Evolutionary conservation across 257 asterid species (phyloP), one percentile per base, ranked within the genome.

Genomic region (Jasminum sambac): DNA sequence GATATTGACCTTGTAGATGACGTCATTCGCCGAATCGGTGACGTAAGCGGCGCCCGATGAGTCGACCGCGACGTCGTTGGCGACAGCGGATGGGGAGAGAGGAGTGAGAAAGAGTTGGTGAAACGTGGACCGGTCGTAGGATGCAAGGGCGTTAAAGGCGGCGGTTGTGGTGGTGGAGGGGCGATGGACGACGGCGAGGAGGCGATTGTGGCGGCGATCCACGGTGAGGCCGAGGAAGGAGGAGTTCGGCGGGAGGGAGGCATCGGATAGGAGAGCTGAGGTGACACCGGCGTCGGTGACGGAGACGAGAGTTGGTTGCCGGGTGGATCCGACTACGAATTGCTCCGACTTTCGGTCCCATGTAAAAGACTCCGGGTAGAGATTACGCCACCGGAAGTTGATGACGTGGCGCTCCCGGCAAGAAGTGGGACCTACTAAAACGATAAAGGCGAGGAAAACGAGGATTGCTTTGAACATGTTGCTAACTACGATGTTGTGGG

Each of bases 281-380:
- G 77, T 81, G 46, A 88, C 83, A 74, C 92, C 95, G 6, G 97
- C 96, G 72, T 92, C 97, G 30, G 97, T 90, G 69, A 92, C 96
- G 75, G 95, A 76, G 71, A 76, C 73, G 68, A 90, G 72, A 64
- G 67, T 79, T 6, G 72, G 85, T 64, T 71, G 84, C 75, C 90
- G 91, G 64, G 86, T 84, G 10, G 96, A 88, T 69, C 87, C 90
- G 61, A 75, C 79, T 67, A 92, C 68, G 82, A 92, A 92, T 86
- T 90, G 98, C n/a, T 92, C 90, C 55, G 83, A 84, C 50, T 77
- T 81, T 0, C 86, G 87, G 48, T 93, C 97, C 95, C 95, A 93
- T 10, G 77, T 26, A 83, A 90, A 80, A 76, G 97, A 88, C 38
- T 82, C 84, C 5, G 97, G 97, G 70, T 74, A 86, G 67, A 90